Evolutionary conservation across 2,329 filamentous ascomycete species (phyloP).

Genomic region (Paecilomyces sp.): DNA sequence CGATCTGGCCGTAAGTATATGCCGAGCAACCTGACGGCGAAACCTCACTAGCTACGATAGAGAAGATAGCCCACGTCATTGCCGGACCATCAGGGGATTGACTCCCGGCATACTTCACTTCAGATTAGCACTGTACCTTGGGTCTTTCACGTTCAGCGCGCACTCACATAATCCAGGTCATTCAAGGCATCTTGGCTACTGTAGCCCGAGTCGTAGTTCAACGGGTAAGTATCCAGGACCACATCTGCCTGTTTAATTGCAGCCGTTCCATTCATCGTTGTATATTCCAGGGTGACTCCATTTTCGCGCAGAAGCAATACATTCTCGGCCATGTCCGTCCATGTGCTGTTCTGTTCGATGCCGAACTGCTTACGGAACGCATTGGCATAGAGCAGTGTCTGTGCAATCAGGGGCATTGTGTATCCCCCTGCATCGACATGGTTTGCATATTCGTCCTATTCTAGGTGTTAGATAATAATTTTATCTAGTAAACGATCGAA

Average conservation of each 20-base stretch:
- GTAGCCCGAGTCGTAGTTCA: conserved; percentile 53
- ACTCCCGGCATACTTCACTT: conserved; percentile 53
- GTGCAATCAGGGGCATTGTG: conserved; percentile 56
- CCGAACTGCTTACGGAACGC: conserved; percentile 51
- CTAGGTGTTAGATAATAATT: background rate
- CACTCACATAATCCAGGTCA: conserved; percentile 55
- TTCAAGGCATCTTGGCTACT: conserved; percentile 41
- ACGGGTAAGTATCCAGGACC: conserved; percentile 58
- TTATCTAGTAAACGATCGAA: background rate
- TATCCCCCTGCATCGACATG: conserved; percentile 61
- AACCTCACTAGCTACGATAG: conserved; percentile 58
- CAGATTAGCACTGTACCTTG: conserved; percentile 1
- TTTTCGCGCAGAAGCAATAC: conserved; percentile 52
- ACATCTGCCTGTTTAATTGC: conserved; percentile 66
- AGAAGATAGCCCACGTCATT: conserved; percentile 67
- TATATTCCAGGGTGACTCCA: conserved; percentile 58
- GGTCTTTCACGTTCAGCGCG: background rate
- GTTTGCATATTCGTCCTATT: conserved; percentile 60
- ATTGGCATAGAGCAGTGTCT: conserved; percentile 52
- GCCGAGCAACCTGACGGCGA: conserved; percentile 61
- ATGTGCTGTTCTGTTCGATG: conserved; percentile 49
- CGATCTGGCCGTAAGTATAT: conserved; percentile 61
- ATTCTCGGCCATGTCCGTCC: conserved; percentile 49
- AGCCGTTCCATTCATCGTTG: conserved; percentile 59
- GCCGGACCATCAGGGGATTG: conserved; percentile 62